Evolutionary conservation across 2,329 filamentous ascomycete species (phyloP).

Genomic region (Colletotrichum liaoningense): DNA sequence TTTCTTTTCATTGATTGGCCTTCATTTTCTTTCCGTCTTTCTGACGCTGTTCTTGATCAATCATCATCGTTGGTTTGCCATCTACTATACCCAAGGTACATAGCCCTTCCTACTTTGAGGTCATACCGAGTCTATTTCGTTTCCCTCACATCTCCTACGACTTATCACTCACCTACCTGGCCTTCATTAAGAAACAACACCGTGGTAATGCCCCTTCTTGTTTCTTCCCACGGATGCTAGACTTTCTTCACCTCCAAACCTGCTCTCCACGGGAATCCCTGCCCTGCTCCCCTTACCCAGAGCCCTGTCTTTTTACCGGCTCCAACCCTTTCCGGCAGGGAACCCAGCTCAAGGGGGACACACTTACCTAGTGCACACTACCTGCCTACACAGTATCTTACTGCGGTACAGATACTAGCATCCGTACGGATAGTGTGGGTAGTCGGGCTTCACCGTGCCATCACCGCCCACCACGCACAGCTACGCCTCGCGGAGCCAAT

Average conservation of each 20-base stretch:
- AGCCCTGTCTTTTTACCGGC: neutral
- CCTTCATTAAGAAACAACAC: neutral
- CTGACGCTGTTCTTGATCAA: neutral
- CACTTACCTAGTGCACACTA: neutral
- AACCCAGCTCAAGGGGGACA: neutral
- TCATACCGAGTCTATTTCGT: neutral
- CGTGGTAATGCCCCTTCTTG: neutral
- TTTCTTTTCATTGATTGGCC: neutral
- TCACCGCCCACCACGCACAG: slow-evolving; percentile 13
- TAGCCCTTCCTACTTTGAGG: neutral
- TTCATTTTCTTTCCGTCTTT: neutral
- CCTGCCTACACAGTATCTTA: too few species aligned
- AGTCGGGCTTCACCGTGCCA: slow-evolving; percentile 18
- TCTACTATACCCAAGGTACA: neutral
- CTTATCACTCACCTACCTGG: neutral
- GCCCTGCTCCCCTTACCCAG: neutral
- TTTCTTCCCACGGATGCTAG: neutral
- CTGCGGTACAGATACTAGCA: too few species aligned
- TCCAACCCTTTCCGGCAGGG: slow-evolving; percentile 13
- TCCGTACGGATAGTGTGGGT: too few species aligned
- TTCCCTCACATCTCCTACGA: neutral
- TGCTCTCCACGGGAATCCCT: neutral
- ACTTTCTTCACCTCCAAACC: neutral
- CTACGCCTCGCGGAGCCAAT: slow-evolving; percentile 19
- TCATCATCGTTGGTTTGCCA: neutral